Percentiles rank a stretch among this genome's conserved stretches.
Evolutionary conservation across 2,329 filamentous ascomycete species (phyloP).

Genomic region (Sporothrix variecibatus): DNA sequence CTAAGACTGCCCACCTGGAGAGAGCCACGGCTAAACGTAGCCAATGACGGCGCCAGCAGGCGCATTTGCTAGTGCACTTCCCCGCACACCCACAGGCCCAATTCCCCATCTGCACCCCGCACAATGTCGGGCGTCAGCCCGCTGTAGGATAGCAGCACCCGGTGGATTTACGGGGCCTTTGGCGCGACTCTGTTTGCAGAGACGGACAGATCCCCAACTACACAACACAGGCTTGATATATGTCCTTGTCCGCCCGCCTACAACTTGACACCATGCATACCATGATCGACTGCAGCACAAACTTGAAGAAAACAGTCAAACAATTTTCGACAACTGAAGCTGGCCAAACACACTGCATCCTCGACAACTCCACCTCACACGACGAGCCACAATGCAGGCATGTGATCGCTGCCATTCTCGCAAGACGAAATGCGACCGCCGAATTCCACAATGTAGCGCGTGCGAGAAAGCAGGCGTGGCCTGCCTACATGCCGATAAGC

Average conservation of each 20-base stretch:
- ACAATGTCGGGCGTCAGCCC: neutral
- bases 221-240: too few relatives aligned
- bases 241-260: too few relatives aligned
- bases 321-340: too few relatives aligned
- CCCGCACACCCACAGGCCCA: neutral
- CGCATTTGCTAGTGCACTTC: neutral
- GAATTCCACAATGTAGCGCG: conserved; percentile 28
- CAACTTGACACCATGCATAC: too few relatives aligned
- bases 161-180: neutral
- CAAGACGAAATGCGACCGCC: conserved; percentile 30
- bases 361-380: neutral
- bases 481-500: conserved; percentile 27
- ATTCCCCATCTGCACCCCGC: neutral
- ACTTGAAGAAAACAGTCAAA: too few relatives aligned
- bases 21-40: neutral
- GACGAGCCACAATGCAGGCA: conserved; percentile 40
- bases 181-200: neutral
- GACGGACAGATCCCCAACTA: neutral
- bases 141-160: neutral
- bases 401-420: conserved; percentile 30
- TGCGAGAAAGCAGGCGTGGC: conserved; percentile 26
- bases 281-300: too few relatives aligned
- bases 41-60: neutral
- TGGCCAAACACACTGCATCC: too few relatives aligned
- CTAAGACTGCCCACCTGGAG: neutral